Percentiles rank a stretch among this genome's conserved stretches.
Evolutionary conservation across 345 rosid species (phyloP).

Genomic region (Citrus sp.): DNA sequence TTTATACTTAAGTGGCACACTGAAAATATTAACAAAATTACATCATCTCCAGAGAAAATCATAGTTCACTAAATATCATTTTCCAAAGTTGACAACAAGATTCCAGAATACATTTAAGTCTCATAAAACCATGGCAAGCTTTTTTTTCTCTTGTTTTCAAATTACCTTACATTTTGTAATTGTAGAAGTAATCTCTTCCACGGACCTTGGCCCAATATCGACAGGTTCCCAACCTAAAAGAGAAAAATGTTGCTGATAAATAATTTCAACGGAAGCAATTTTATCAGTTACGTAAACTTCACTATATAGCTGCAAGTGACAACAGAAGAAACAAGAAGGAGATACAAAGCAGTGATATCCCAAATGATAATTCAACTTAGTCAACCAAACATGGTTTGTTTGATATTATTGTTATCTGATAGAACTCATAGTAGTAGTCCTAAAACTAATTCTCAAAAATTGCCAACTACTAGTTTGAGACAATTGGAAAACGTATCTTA

Average conservation of each 20-base stretch:
- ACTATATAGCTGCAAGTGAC: background rate
- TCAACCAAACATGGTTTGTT: background rate
- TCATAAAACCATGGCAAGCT: background rate
- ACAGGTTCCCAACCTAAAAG: slow-evolving; percentile 58
- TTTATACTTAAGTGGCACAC: background rate
- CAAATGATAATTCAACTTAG: background rate
- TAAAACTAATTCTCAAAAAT: background rate
- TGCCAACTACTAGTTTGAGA: background rate
- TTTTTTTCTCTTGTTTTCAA: background rate
- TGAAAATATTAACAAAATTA: background rate
- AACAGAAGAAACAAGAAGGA: background rate
- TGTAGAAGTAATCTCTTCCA: slow-evolving; percentile 44
- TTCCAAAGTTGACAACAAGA: background rate
- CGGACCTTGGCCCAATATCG: slow-evolving; percentile 58
- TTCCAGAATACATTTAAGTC: background rate
- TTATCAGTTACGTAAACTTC: background rate
- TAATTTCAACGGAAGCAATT: background rate
- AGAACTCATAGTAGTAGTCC: background rate
- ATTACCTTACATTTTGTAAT: slow-evolving; percentile 54
- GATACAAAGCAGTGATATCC: background rate
- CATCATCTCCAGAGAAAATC: background rate
- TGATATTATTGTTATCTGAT: background rate
- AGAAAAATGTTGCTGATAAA: background rate
- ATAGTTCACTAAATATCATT: background rate
- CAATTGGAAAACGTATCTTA: background rate